Percentiles rank a stretch among this genome's conserved stretches.
Conservation (phyloP, 768 basidiomycete species). For the Russula lepida region DNA sequence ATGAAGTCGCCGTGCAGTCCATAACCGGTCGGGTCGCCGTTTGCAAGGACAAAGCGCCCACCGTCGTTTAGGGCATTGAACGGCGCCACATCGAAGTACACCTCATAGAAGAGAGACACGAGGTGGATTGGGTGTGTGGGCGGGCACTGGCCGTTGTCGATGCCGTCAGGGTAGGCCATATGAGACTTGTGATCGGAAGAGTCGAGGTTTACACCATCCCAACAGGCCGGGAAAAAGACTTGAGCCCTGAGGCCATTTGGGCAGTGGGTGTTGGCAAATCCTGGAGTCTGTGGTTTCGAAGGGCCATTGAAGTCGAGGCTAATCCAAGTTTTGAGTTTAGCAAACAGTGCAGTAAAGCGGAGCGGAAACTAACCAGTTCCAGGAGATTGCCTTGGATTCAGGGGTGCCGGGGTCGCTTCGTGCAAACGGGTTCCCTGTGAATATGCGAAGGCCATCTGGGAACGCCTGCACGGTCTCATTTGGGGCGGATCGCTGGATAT, state of each 20-base stretch:
- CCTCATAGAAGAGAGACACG: constrained; percentile 37
- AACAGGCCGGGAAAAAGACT: constrained; percentile 30
- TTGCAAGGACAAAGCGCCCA: constrained; percentile 34
- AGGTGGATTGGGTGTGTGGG: constrained; percentile 29
- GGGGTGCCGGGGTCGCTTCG: constrained; percentile 22
- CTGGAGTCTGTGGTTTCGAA: constrained; percentile 1
- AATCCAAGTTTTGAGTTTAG: background rate
- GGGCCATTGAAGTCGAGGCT: constrained; percentile 10
- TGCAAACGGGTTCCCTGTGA: constrained; percentile 24
- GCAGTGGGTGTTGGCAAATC: constrained; percentile 23
- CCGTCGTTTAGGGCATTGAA: constrained; percentile 26
- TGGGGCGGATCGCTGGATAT: constrained; percentile 3
- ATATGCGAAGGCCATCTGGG: constrained; percentile 23
- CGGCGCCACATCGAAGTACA: constrained; percentile 25
- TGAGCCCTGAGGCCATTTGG: constrained; percentile 27
- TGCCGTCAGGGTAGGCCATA: constrained; percentile 27
- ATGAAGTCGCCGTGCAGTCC: constrained; percentile 34
- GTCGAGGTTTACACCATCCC: constrained; percentile 35
- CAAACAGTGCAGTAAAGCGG: constrained; percentile 5
- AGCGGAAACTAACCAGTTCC: constrained; percentile 22
- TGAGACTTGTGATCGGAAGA: constrained; percentile 33
- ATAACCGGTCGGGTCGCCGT: constrained; percentile 38
- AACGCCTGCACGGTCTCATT: constrained; percentile 11
- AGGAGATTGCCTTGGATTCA: constrained; percentile 22
- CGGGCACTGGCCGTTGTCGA: constrained; percentile 9